Base-by-base conservation (phyloP, 2,329 filamentous ascomycete genomes). In the Leptoxyphium fumago region DNA sequence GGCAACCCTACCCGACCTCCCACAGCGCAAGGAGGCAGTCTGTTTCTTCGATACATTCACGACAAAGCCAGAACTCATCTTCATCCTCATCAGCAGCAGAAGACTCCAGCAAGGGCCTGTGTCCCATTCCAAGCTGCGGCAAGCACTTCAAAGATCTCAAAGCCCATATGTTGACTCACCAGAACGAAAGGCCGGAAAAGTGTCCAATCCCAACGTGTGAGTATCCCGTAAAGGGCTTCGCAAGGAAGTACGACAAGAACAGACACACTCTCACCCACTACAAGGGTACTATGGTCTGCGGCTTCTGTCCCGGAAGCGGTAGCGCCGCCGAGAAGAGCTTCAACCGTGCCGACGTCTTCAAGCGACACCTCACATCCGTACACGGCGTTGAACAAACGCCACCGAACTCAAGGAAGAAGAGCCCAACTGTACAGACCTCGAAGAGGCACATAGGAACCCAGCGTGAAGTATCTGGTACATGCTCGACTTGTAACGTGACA, bases 231-330 rank as follows among this genome's bases (percentile, higher is more conserved):
- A 94, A 94, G 66, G 88, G 88, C 3, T 95, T 95, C 59, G 87
- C 88, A 10, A 75, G 88, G 55, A 94, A 94, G 66, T 95, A 95
- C 61, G 88, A 95, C 70, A 94, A 94, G 73, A 94, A 94, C 66
- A 73, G 88, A 39, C 88, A 95, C 63, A 94, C 87, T 5, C 66
- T 94, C 49, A 95, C 88, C 5, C 88, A 95, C 63, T 95, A 94
- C 74, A 94, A 94, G 67, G 88, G 88, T 36, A 94, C 84, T 41
- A 94, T 94, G 88, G 85, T 94, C 18, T 95, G 88, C 60, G 87
- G 86, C 28, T 95, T 94, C 68, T 94, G 88, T 56, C 85, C 87
- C 1, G 85, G 86, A 29, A 86, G 84, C 26, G 88, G 88, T 3
- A 89, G 86, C 4, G 77, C 86, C 7, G 82, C 83, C 1, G 88